These are phyloP conservation scores for Dendrobium chrysotoxum DNA, from an alignment of 106 monocot genomes.

Conservation along the genomic window DNA sequence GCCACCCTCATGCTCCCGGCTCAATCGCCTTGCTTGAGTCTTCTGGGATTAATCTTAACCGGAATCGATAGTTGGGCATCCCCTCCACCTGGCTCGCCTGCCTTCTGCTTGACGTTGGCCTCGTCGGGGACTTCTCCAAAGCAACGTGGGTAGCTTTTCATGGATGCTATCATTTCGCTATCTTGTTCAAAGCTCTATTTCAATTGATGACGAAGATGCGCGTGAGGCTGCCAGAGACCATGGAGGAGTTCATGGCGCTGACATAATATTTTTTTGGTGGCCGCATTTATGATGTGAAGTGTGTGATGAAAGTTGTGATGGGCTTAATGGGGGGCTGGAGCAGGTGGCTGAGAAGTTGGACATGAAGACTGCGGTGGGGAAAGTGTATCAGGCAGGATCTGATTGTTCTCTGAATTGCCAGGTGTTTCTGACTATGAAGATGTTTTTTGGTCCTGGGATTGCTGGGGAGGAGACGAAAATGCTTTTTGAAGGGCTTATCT, in stretches of 20 bases:
- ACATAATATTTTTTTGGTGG: not conserved
- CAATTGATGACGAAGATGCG: not conserved
- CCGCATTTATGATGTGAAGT: not conserved
- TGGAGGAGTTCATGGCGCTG: not conserved
- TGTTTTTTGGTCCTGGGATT: no score
- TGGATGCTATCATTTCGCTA: no score
- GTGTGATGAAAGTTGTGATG: not conserved
- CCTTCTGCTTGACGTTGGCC: not conserved
- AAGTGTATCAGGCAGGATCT: not conserved
- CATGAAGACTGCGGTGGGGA: not conserved
- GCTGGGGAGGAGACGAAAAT: no score
- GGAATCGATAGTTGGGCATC: not conserved
- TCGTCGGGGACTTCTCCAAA: not conserved
- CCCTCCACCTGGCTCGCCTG: not conserved
- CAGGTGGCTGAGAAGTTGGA: not conserved
- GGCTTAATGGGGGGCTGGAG: not conserved
- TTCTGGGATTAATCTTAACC: no score
- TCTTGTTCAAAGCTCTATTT: not conserved
- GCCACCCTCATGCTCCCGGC: no score
- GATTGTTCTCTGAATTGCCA: not conserved
- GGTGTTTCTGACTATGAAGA: no score
- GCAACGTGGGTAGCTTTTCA: not conserved
- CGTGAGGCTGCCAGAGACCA: not conserved
- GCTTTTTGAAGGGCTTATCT: no score
- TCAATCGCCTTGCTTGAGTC: no score